A percentile compares a stretch with the other conserved stretches of the same genome.
Evolutionary conservation across 176 grass and related monocot genomes (phyloP).

Genomic region (Pharus latifolius): DNA sequence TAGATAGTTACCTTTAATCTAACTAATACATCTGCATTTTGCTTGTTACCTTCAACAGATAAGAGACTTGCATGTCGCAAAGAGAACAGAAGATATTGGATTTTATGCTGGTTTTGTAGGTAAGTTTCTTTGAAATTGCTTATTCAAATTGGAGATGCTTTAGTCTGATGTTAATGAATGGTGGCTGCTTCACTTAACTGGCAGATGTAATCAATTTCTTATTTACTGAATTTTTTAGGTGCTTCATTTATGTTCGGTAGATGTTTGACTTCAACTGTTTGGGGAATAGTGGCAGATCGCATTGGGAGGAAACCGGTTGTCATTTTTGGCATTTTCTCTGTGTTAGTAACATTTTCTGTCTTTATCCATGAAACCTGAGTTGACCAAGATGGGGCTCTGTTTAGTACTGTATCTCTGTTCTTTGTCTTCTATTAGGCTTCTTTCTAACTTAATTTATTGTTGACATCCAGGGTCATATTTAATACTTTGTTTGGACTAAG

Average conservation of each 20-base stretch:
- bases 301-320: conserved; percentile 87
- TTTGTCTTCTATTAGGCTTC: background rate
- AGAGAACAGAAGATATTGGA: conserved; percentile 94
- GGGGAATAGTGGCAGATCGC: conserved; percentile 78
- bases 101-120: conserved; percentile 98
- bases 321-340: conserved; percentile 55
- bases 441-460: conserved; percentile 5
- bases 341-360: conserved; percentile 61
- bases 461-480: conserved; percentile 64
- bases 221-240: conserved; percentile 48
- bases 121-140: conserved; percentile 3
- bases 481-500: conserved; percentile 90
- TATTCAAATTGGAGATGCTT: background rate
- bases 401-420: background rate
- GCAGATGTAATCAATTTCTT: background rate
- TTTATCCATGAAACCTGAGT: background rate
- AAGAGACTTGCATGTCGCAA: conserved; percentile 73
- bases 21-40: background rate
- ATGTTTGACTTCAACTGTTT: conserved; percentile 74
- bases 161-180: background rate
- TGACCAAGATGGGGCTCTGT: background rate
- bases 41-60: conserved; percentile 37
- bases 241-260: conserved; percentile 93
- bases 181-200: background rate
- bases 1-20: background rate